phyloP scores from a whole-genome alignment of 805 yeast genomes.

The Pichia heedii region DNA sequence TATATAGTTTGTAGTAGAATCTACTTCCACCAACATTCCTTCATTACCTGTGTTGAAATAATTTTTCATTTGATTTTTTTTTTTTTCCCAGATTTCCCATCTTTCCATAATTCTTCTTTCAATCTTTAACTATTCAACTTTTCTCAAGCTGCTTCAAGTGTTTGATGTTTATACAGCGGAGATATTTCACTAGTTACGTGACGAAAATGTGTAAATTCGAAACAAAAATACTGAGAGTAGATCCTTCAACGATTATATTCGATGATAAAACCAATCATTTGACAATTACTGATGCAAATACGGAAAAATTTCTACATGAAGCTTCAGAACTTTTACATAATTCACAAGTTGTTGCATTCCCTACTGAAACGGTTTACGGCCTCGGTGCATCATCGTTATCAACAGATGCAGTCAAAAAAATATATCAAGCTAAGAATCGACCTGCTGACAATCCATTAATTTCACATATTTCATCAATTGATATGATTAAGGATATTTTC shows the following conservation, averaged over 20 bases:
- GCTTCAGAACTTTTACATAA: constrained; percentile 52
- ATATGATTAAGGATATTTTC: constrained; percentile 58
- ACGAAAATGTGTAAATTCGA: constrained; percentile 6
- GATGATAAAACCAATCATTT: constrained; percentile 27
- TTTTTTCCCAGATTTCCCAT: background rate
- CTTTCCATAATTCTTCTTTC: too few relatives aligned
- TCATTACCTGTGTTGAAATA: too few relatives aligned
- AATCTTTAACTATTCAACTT: too few relatives aligned
- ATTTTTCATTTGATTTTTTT: too few relatives aligned
- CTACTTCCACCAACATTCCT: too few relatives aligned
- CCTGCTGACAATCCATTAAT: constrained; percentile 95
- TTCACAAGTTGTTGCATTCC: constrained; percentile 74
- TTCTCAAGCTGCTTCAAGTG: too few relatives aligned
- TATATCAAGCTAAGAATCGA: constrained; percentile 82
- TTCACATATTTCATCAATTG: constrained; percentile 73
- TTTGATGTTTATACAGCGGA: background rate
- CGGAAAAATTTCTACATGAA: constrained; percentile 38
- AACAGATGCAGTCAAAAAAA: constrained; percentile 64
- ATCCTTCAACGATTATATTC: constrained; percentile 44
- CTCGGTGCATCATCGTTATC: constrained; percentile 79
- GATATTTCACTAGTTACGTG: background rate
- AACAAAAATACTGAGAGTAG: constrained; percentile 46
- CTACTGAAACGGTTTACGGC: constrained; percentile 97
- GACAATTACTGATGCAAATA: constrained; percentile 39
- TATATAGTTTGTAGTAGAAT: too few relatives aligned